phyloP scores from a whole-genome alignment of 805 yeast species.

The Phaffomyces thermotolerans region DNA sequence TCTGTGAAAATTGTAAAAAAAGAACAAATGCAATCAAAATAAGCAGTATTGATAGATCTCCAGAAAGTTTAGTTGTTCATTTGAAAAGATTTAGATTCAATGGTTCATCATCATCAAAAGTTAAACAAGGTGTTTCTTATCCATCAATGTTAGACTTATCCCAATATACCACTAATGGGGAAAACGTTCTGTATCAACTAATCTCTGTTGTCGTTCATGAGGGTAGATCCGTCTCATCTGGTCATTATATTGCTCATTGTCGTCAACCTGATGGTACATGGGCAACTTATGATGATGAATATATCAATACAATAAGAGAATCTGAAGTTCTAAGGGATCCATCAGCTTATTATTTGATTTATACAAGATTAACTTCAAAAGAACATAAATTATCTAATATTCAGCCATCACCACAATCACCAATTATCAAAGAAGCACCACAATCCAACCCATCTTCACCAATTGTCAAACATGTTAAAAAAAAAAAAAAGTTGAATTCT shows the following conservation, averaged over 20 bases:
- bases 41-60: slow-evolving; percentile 69
- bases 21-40: slow-evolving; percentile 73
- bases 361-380: slow-evolving; percentile 68
- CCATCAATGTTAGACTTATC: slow-evolving; percentile 71
- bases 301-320: slow-evolving; percentile 66
- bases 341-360: slow-evolving; percentile 83
- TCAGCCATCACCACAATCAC: background rate
- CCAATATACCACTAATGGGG: slow-evolving; percentile 43
- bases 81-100: slow-evolving; percentile 87
- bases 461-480: background rate
- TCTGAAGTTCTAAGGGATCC: slow-evolving; percentile 73
- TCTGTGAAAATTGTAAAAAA: slow-evolving; percentile 79
- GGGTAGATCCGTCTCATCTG: slow-evolving; percentile 86
- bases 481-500: background rate
- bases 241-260: slow-evolving; percentile 89
- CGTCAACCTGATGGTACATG: slow-evolving; percentile 88
- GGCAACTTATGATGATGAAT: slow-evolving; percentile 94
- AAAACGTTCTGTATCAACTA: slow-evolving; percentile 58
- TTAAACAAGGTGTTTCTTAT: slow-evolving; percentile 79
- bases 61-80: slow-evolving; percentile 83
- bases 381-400: slow-evolving; percentile 14
- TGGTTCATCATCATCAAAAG: slow-evolving; percentile 71
- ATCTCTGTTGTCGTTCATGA: slow-evolving; percentile 86
- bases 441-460: background rate
- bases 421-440: background rate